These are phyloP conservation scores for Kwoniella shandongensis DNA, from an alignment of 768 basidiomycete genomes.

Conservation along the genomic window DNA sequence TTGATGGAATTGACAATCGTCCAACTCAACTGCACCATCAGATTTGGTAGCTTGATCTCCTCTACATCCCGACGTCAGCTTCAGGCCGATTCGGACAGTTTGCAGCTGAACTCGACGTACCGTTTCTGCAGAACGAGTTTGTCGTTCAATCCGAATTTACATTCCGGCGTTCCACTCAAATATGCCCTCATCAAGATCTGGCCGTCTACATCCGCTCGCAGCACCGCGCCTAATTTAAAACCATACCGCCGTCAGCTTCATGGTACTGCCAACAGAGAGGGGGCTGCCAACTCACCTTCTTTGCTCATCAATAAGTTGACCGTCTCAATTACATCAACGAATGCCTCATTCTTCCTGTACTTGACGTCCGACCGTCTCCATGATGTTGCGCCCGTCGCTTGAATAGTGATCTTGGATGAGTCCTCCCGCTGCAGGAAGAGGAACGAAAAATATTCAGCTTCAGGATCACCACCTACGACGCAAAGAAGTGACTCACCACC, in stretches of 20 bases:
- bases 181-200: conserved; percentile 99
- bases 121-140: conserved; percentile 94
- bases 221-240: conserved; percentile 67
- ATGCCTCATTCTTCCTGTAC: conserved; percentile 99
- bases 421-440: conserved; percentile 67
- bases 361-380: conserved; percentile 96
- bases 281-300: conserved; percentile 64
- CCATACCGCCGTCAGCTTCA: neutral
- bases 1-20: conserved; percentile 98
- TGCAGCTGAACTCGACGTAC: conserved; percentile 54
- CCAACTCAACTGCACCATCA: conserved; percentile 77
- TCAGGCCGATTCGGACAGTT: neutral
- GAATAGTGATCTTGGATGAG: conserved; percentile 92
- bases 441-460: conserved; percentile 14
- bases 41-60: conserved; percentile 48
- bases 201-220: conserved; percentile 96
- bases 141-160: conserved; percentile 98
- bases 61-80: conserved; percentile 7
- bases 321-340: conserved; percentile 97
- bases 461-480: too few relatives aligned
- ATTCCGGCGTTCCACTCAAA: conserved; percentile 92
- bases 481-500: conserved; percentile 60
- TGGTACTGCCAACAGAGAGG: neutral
- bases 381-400: conserved; percentile 94
- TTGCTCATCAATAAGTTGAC: conserved; percentile 97